Evolutionary conservation across 1,284 basidiomycete species (phyloP).

Genomic region (Sanghuangporus baumii): DNA sequence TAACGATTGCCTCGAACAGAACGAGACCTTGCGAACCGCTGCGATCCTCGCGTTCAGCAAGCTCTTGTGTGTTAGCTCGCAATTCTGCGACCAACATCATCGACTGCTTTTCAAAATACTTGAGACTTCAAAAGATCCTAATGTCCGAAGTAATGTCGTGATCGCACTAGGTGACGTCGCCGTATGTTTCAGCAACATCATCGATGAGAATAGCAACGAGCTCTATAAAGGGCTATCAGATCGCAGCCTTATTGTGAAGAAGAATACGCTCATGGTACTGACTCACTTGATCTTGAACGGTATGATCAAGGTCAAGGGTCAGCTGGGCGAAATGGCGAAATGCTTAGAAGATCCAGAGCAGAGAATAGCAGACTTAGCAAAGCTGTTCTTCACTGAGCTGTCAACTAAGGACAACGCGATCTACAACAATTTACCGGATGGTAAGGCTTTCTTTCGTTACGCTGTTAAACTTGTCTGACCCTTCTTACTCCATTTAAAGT

Average conservation of each 20-base stretch:
- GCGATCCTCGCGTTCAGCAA: conserved; percentile 91
- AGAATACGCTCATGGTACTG: conserved; percentile 98
- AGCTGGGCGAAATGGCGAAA: conserved; percentile 99
- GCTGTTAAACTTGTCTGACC: background rate
- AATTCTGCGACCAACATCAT: conserved; percentile 91
- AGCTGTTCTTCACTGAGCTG: conserved; percentile 94
- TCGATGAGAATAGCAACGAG: conserved; percentile 96
- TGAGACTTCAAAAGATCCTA: conserved; percentile 84
- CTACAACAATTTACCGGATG: conserved; percentile 96
- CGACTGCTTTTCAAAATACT: conserved; percentile 89
- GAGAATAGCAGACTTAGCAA: conserved; percentile 88
- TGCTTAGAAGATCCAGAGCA: conserved; percentile 93
- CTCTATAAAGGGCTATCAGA: conserved; percentile 93
- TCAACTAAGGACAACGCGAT: conserved; percentile 99
- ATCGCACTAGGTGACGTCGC: conserved; percentile 97
- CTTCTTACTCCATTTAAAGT: conserved; percentile 41
- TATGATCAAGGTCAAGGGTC: conserved; percentile 99
- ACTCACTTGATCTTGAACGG: conserved; percentile 97
- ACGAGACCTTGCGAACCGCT: conserved; percentile 79
- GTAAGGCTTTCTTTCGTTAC: conserved; percentile 31
- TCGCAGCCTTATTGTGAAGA: conserved; percentile 86
- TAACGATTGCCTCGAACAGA: conserved; percentile 44
- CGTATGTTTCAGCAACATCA: conserved; percentile 92
- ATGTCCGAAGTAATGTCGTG: conserved; percentile 92
- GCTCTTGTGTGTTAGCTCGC: conserved; percentile 92